Percentiles rank a stretch among this genome's conserved stretches.
phyloP scores from a whole-genome alignment of 192 early-diverging fungal species.

The Umbelopsis sp. region DNA sequence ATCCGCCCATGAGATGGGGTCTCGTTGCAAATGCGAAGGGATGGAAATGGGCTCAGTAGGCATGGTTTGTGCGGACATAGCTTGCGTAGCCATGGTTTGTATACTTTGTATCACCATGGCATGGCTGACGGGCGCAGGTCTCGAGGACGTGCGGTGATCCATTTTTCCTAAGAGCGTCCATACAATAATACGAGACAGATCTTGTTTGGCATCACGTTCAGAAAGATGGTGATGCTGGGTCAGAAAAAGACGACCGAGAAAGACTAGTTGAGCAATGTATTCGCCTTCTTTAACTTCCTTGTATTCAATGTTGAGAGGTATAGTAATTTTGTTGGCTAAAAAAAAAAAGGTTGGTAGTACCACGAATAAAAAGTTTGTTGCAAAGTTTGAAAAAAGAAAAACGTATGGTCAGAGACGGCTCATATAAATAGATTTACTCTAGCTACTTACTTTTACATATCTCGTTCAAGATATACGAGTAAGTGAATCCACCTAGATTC shows the following conservation, averaged over 20 bases:
- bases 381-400: no score
- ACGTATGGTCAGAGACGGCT: no score
- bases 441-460: conserved; percentile 18
- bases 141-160: conserved; percentile 9
- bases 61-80: background rate
- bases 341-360: background rate
- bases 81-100: background rate
- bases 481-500: conserved; percentile 23
- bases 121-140: background rate
- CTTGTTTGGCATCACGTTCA: conserved; percentile 26
- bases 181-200: conserved; percentile 22
- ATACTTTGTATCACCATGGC: background rate
- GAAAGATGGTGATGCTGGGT: background rate
- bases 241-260: conserved; percentile 11
- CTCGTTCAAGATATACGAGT: conserved; percentile 23
- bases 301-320: conserved; percentile 20
- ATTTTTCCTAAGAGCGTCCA: conserved; percentile 18
- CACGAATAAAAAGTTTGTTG: no score
- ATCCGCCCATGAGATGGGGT: conserved; percentile 18
- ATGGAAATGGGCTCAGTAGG: background rate
- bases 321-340: conserved; percentile 19
- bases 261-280: conserved; percentile 17
- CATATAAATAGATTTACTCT: background rate
- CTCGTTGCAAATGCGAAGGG: background rate
- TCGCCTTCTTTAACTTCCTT: conserved; percentile 17